Base-by-base conservation (phyloP, 1,284 basidiomycete genomes). In the Singerocomus rubriflavus region DNA sequence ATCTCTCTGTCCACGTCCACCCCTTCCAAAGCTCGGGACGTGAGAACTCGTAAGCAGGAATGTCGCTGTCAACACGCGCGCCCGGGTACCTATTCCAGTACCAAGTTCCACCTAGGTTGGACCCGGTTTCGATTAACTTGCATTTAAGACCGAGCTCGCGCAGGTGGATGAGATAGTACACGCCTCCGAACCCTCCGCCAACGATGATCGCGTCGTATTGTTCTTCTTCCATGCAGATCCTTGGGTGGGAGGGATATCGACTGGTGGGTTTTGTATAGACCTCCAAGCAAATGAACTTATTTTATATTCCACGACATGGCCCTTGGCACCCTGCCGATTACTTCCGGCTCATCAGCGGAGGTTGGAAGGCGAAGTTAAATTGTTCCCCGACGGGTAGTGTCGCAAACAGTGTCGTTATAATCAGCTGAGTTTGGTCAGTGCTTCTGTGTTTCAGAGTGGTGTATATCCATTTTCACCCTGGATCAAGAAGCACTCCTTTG, bases 1-100 rank as follows among this genome's bases (percentile, higher is more conserved):
- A 60, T 21, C 16, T 59, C 32, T 70, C 53, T 0, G 60, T 48
- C 60, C 60, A 60, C 3, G 48, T 45, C 60, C 60, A 60, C 4
- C 10, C 51, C 17, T 47, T 43, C 58, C 60, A 62, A 8, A 60
- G 49, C 6, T 60, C 55, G 2, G 50, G 55, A 10, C 29, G 38
- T 0, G 60, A 46, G 17, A 57, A 57, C 11, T 62, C 58, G 30
- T 62, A 62, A 8, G 5, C 4, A 5, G 60, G 57, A 14, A 60
- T 43, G 7, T 52, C 42, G 10, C 41, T 60, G 17, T 60, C 61
- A 4, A 51, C 46, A 5, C 58, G 59, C 7, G 60, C 58, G 1
- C 58, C 54, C 11, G 58, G 58, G 31, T 59, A 59, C 12, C 25
- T 60, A 25, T 59, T 59, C 57, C 57, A 57, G 29, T 52, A 52